Evolutionary conservation across 192 early-diverging fungal species (phyloP).

Genomic region (Phlyctochytrium arcticum): DNA sequence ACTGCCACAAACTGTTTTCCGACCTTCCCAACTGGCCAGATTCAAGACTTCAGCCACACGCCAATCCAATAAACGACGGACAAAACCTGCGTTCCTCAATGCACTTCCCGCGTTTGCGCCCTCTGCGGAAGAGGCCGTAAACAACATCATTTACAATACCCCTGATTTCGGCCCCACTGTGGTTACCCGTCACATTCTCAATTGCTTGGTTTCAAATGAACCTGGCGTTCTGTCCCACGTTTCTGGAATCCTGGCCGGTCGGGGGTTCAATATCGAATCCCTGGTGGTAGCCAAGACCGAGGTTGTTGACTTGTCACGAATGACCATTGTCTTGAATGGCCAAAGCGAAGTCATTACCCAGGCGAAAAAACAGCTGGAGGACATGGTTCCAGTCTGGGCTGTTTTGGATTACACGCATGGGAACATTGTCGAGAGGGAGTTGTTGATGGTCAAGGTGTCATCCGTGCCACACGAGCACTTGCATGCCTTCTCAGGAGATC

Average conservation of each 20-base stretch:
- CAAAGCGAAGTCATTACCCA: slow-evolving; percentile 81
- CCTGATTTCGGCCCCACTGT: slow-evolving; percentile 52
- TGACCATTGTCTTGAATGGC: slow-evolving; percentile 94
- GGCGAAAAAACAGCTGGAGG: slow-evolving; percentile 90
- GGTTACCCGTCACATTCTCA: slow-evolving; percentile 82
- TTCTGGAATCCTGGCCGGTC: slow-evolving; percentile 75
- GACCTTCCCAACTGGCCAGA: too few relatives aligned
- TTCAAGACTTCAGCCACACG: too few relatives aligned
- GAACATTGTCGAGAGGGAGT: slow-evolving; percentile 85
- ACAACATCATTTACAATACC: slow-evolving; percentile 95
- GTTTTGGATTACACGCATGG: slow-evolving; percentile 94
- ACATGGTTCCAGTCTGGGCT: slow-evolving; percentile 96
- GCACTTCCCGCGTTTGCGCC: slow-evolving; percentile 48
- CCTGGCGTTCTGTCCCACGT: slow-evolving; percentile 53
- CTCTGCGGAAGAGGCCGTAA: slow-evolving; percentile 90
- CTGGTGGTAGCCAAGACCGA: slow-evolving; percentile 95
- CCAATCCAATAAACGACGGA: too few relatives aligned
- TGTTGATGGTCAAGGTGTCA: slow-evolving; percentile 90
- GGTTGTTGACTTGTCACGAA: slow-evolving; percentile 84
- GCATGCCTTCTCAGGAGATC: slow-evolving; percentile 15
- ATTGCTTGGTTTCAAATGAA: slow-evolving; percentile 91
- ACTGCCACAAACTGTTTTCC: too few relatives aligned
- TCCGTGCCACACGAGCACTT: slow-evolving; percentile 50
- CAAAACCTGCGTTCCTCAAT: slow-evolving; percentile 33
- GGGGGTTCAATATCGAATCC: slow-evolving; percentile 97